phyloP scores from a whole-genome alignment of 75 land plant genomes.

The Pinus taeda region DNA sequence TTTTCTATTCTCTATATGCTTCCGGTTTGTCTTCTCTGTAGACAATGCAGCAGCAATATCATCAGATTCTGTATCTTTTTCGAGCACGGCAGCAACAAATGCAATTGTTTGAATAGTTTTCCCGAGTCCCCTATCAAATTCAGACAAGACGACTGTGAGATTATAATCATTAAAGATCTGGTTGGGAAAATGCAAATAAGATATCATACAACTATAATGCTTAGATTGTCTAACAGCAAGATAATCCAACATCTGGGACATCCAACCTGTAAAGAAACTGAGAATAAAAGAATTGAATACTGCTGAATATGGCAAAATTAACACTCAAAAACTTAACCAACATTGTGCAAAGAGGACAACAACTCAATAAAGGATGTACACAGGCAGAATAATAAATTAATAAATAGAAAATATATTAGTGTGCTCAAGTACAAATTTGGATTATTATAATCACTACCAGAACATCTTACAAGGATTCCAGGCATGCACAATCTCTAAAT shows the following conservation, averaged over 20 bases:
- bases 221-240: background rate
- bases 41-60: background rate
- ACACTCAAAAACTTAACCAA: too few species aligned
- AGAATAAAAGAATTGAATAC: too few species aligned
- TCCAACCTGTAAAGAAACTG: too few species aligned
- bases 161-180: background rate
- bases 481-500: too few species aligned
- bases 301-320: too few species aligned
- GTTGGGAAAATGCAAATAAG: background rate
- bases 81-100: constrained; percentile 75
- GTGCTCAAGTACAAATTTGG: too few species aligned
- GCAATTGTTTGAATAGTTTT: constrained; percentile 97
- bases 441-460: too few species aligned
- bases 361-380: too few species aligned
- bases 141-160: background rate
- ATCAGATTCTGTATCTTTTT: constrained; percentile 37
- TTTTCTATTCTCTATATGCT: constrained; percentile 20
- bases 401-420: too few species aligned
- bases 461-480: too few species aligned
- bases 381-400: too few species aligned
- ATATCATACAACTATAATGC: background rate
- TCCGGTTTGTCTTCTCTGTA: background rate
- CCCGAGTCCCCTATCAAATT: constrained; percentile 77
- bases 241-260: background rate
- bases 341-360: too few species aligned